These are phyloP conservation scores for Talaromyces stipitatus DNA, from an alignment of 495 filamentous ascomycete species.

Conservation along the genomic window DNA sequence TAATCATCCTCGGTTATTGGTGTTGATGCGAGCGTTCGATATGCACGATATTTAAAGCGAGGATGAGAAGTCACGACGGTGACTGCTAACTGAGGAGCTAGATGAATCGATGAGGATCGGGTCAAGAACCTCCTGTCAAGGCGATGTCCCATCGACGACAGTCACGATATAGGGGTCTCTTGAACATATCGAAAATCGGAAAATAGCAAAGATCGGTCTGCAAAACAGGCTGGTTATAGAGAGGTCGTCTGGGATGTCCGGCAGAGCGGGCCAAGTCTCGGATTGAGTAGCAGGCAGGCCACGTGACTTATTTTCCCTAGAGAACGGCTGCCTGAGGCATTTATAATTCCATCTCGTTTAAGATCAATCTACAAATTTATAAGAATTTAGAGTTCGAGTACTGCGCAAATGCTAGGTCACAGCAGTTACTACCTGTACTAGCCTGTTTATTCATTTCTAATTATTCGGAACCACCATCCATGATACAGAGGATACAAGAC, in stretches of 20 bases:
- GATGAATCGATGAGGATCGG: neutral
- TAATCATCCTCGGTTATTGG: neutral
- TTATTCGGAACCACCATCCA: neutral
- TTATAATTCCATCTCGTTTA: too few relatives aligned
- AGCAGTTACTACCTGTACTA: neutral
- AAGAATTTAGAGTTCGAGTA: neutral
- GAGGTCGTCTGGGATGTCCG: neutral
- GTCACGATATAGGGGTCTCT: too few relatives aligned
- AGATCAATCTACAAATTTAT: too few relatives aligned
- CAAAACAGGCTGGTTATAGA: too few relatives aligned
- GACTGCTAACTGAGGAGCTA: too few relatives aligned
- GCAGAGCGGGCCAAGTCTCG: neutral
- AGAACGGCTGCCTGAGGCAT: neutral
- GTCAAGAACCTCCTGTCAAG: too few relatives aligned
- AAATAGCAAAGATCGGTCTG: too few relatives aligned
- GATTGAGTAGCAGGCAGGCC: neutral
- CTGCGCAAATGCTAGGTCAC: neutral
- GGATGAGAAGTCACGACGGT: neutral
- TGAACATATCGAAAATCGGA: too few relatives aligned
- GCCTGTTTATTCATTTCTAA: neutral
- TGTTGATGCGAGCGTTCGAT: neutral
- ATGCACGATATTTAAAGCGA: neutral
- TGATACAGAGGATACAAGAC: neutral
- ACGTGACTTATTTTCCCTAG: neutral
- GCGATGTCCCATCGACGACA: neutral